phyloP scores from a whole-genome alignment of 1,284 basidiomycete species.

The Caloboletus inedulis region DNA sequence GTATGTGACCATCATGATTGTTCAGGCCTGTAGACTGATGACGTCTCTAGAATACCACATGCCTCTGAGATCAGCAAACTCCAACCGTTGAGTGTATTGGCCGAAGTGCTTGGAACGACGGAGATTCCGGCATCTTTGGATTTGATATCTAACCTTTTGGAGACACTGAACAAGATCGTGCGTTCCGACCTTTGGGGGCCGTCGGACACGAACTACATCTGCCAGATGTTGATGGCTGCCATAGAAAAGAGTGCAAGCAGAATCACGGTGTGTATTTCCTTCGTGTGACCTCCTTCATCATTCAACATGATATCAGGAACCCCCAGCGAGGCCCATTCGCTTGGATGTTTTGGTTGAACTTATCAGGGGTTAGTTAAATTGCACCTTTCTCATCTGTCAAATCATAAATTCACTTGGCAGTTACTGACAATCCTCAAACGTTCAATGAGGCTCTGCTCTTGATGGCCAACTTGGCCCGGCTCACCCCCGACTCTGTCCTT shows the following conservation, averaged over 20 bases:
- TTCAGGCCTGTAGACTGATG: background rate
- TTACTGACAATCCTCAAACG: constrained; percentile 88
- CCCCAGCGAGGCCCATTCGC: constrained; percentile 53
- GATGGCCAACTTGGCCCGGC: constrained; percentile 78
- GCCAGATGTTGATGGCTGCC: constrained; percentile 83
- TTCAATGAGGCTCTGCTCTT: constrained; percentile 93
- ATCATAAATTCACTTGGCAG: constrained; percentile 37
- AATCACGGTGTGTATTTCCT: constrained; percentile 46
- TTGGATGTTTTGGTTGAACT: constrained; percentile 85
- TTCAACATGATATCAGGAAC: constrained; percentile 35
- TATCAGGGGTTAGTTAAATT: constrained; percentile 61
- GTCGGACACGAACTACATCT: constrained; percentile 75
- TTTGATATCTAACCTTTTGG: constrained; percentile 71
- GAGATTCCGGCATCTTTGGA: constrained; percentile 66
- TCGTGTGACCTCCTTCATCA: background rate
- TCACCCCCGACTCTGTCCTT: constrained; percentile 88
- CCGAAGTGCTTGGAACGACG: constrained; percentile 69
- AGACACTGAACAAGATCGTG: constrained; percentile 68
- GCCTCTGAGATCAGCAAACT: constrained; percentile 37
- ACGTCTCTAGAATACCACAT: constrained; percentile 14
- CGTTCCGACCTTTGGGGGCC: constrained; percentile 42
- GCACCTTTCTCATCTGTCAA: background rate
- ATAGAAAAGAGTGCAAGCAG: constrained; percentile 68
- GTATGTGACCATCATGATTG: constrained; percentile 39
- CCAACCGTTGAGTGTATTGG: constrained; percentile 54